These are phyloP conservation scores for Saccharomycopsis synnaedendra DNA, from an alignment of 805 yeast species.

Conservation along the genomic window DNA sequence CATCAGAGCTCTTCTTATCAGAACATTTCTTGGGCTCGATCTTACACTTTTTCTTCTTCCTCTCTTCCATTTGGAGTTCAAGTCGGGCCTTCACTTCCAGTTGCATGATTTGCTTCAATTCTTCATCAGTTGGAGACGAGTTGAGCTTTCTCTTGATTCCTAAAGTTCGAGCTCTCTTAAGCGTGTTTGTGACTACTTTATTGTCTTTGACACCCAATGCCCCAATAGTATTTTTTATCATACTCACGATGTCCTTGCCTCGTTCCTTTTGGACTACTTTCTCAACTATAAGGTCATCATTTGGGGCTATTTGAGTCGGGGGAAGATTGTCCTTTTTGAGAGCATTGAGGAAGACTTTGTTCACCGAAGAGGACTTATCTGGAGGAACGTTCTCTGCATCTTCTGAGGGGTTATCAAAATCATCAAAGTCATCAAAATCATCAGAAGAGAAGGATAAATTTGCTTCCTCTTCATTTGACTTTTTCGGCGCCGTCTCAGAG, in stretches of 20 bases:
- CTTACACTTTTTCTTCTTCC: not conserved
- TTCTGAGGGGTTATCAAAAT: not conserved
- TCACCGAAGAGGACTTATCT: too few species aligned
- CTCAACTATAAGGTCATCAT: conserved; percentile 12
- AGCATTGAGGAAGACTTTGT: too few species aligned
- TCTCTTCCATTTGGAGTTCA: not conserved
- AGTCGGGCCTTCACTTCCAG: not conserved
- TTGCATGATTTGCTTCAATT: conserved; percentile 4
- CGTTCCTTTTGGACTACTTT: conserved; percentile 12
- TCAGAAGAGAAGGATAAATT: too few species aligned
- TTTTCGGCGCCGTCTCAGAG: too few species aligned
- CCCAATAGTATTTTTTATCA: conserved; percentile 15
- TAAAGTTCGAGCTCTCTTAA: conserved; percentile 8
- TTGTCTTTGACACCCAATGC: conserved; percentile 14
- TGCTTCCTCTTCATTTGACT: too few species aligned
- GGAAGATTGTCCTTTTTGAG: not conserved
- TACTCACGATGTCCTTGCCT: conserved; percentile 13
- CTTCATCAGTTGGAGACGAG: conserved; percentile 5
- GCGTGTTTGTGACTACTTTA: conserved; percentile 11
- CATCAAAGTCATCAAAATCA: too few species aligned
- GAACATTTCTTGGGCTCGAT: not conserved
- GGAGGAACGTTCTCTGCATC: too few species aligned
- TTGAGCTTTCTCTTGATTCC: conserved; percentile 5
- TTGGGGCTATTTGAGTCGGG: not conserved
- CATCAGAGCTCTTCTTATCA: too few species aligned